These are phyloP conservation scores for Neoboletus magnificus DNA, from an alignment of 768 basidiomycete species.

Conservation along the genomic window DNA sequence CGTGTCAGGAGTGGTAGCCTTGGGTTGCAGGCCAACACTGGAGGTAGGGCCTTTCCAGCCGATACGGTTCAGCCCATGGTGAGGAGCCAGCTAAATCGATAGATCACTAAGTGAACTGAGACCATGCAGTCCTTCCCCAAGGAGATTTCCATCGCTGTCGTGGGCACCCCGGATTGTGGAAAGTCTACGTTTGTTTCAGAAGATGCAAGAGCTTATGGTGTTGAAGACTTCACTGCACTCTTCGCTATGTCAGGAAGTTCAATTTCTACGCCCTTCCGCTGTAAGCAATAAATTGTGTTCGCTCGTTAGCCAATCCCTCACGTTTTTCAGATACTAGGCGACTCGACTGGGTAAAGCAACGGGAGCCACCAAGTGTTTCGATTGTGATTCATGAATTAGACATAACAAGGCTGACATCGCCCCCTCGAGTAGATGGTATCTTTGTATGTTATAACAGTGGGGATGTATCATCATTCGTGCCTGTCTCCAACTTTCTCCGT, in stretches of 20 bases:
- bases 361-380: conserved; percentile 42
- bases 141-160: conserved; percentile 64
- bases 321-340: conserved; percentile 33
- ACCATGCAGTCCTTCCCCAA: conserved; percentile 25
- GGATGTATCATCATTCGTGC: conserved; percentile 55
- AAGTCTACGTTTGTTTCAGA: conserved; percentile 80
- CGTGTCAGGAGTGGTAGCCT: conserved; percentile 62
- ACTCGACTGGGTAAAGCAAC: conserved; percentile 32
- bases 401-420: conserved; percentile 50
- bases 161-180: conserved; percentile 77
- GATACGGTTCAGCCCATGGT: conserved; percentile 26
- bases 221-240: conserved; percentile 41
- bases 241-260: conserved; percentile 34
- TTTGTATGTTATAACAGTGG: conserved; percentile 86
- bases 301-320: conserved; percentile 18
- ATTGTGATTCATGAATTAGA: conserved; percentile 57
- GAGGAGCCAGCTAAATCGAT: conserved; percentile 8
- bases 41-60: conserved; percentile 13
- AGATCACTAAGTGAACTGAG: conserved; percentile 4
- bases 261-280: conserved; percentile 37
- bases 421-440: conserved; percentile 68
- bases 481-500: conserved; percentile 71
- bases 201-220: conserved; percentile 62
- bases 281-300: conserved; percentile 27
- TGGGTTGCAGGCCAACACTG: conserved; percentile 39